Conservation (phyloP, 306 rosid species). For the Lagenaria siceraria region DNA sequence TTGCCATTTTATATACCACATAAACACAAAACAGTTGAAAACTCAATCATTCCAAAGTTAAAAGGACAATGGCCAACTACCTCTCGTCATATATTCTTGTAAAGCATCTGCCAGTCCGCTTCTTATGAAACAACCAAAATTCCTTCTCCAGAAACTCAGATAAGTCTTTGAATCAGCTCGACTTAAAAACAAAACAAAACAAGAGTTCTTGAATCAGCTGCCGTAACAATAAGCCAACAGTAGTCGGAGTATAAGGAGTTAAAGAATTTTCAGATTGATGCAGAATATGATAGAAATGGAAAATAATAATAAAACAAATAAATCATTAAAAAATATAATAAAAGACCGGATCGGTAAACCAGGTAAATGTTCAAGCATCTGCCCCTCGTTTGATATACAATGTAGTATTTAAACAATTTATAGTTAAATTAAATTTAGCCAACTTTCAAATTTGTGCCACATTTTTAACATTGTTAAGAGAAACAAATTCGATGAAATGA, state of each 20-base stretch:
- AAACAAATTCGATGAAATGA: too few species aligned
- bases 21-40: background rate
- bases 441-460: too few species aligned
- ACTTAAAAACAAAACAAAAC: too few species aligned
- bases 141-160: background rate
- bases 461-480: too few species aligned
- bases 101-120: background rate
- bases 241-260: background rate
- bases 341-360: background rate
- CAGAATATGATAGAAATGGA: background rate
- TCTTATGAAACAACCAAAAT: background rate
- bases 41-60: background rate
- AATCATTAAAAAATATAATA: background rate
- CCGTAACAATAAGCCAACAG: background rate
- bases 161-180: background rate
- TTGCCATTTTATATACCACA: background rate
- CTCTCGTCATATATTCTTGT: background rate
- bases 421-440: too few species aligned
- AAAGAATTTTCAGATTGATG: background rate
- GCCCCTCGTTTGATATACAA: too few species aligned
- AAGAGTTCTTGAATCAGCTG: background rate
- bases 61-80: background rate
- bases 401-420: too few species aligned
- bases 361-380: background rate
- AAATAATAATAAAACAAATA: background rate